Evolutionary conservation across 2,329 filamentous ascomycete genomes (phyloP).

Genomic region (Aspergillus clavatus): DNA sequence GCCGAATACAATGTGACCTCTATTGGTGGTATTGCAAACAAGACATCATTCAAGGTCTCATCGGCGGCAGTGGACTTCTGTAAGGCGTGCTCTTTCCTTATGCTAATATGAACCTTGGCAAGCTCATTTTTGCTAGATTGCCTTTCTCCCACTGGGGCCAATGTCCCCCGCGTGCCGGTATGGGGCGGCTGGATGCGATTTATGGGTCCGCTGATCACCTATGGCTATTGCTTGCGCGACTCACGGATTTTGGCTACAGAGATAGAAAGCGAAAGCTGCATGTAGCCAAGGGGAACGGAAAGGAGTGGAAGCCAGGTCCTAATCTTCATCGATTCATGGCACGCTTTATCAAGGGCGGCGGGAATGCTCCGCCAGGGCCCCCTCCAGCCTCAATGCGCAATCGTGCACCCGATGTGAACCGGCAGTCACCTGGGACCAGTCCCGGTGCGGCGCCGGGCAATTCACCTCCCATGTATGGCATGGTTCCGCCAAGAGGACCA

Average conservation of each 20-base stretch:
- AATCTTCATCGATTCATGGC: slow-evolving; percentile 43
- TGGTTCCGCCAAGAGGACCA: slow-evolving; percentile 42
- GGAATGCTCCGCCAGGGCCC: slow-evolving; percentile 9
- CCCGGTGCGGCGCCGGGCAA: slow-evolving; percentile 9
- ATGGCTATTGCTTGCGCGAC: slow-evolving; percentile 71
- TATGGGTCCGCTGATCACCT: slow-evolving; percentile 89
- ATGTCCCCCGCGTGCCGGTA: slow-evolving; percentile 75
- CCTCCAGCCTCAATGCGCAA: slow-evolving; percentile 8
- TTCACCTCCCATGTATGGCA: slow-evolving; percentile 45
- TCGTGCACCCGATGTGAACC: slow-evolving; percentile 13
- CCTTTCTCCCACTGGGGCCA: slow-evolving; percentile 77
- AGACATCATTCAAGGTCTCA: slow-evolving; percentile 83
- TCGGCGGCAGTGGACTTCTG: slow-evolving; percentile 82
- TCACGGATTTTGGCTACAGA: slow-evolving; percentile 70
- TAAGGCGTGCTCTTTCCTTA: slow-evolving; percentile 48
- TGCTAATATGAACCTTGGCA: not conserved
- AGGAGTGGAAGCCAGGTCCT: slow-evolving; percentile 52
- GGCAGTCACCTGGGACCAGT: slow-evolving; percentile 9
- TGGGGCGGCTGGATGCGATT: slow-evolving; percentile 71
- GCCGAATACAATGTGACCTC: slow-evolving; percentile 76
- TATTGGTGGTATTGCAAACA: slow-evolving; percentile 97
- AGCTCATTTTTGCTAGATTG: slow-evolving; percentile 53
- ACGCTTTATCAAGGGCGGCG: slow-evolving; percentile 20
- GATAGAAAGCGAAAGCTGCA: slow-evolving; percentile 75
- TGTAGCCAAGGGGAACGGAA: slow-evolving; percentile 56